Base-by-base conservation (phyloP, 2,329 filamentous ascomycete species). In the Trichoderma sp. region DNA sequence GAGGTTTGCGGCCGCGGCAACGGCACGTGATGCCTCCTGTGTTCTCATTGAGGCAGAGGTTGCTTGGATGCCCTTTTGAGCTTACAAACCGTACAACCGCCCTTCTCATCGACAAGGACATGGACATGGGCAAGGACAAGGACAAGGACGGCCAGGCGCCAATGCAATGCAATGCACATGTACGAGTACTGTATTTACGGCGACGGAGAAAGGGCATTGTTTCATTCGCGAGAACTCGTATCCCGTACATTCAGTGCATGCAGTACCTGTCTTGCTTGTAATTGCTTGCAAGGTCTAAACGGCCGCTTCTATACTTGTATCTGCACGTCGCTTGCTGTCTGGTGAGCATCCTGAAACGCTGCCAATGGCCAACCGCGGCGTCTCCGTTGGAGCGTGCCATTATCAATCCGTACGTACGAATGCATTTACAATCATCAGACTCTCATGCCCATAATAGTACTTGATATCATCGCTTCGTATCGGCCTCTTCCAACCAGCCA, bases 11-110 rank as follows among this genome's bases (percentile, higher is more conserved):
- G 56, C 56, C 43, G 24, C 43, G 34, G 56, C 56, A 26, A 39
- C 48, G 15, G 50, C 71, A 74, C 72, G 72, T 73, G 72, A 74
- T 55, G 34, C 30, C 59, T 63, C 48, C 50, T 55, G 48, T 21
- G 48, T 55, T 55, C 48, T 54, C 50, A n/a, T 9, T 14, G 24
- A 54, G 7, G 10, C 15, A 17, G 17, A 30, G 41, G 7, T 26
- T 24, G 48, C 17, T 30, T 5, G 7, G 44, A n/a, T n/a, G 44
- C 44, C 30, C 10, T 24, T 19, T 39, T 39, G 12, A 39, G 34
- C 34, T 14, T 39, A 34, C 30, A 34, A 34, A 3, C 34, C 14
- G 12, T 14, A 39, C 5, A 14, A 14, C 3, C 4, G 14, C 34
- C 12, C 12, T 39, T 39, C 5, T 24, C 34, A 14, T 39, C 12